A percentile compares a stretch with the other conserved stretches of the same genome.
Conservation (phyloP, 176 grass and related monocot genomes). For the Miscanthus lutarioriparius region DNA sequence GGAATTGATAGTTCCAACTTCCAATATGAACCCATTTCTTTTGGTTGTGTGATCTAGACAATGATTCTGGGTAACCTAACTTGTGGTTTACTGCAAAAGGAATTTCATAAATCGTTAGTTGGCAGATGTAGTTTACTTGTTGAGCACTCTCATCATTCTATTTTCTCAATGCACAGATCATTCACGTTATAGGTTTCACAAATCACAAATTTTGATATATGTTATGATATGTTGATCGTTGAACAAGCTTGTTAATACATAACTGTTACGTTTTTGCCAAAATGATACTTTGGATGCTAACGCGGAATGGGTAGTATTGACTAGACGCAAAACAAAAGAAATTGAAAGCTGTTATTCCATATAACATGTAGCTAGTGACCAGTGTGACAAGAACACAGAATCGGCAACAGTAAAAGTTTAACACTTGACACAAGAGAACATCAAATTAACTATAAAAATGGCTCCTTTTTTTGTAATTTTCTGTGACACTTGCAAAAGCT, state of each 20-base stretch:
- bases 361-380: neutral
- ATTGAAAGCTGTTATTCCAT: neutral
- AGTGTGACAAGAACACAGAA: neutral
- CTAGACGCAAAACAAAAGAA: neutral
- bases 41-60: neutral
- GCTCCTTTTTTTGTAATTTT: neutral
- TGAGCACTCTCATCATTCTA: neutral
- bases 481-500: neutral
- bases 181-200: conserved; percentile 5
- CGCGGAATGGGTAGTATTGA: neutral
- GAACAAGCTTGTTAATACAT: neutral
- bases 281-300: conserved; percentile 1
- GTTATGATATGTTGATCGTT: neutral
- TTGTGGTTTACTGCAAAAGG: neutral
- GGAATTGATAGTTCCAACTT: neutral
- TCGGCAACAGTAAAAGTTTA: neutral
- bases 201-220: conserved; percentile 10
- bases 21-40: neutral
- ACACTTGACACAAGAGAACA: neutral
- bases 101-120: neutral
- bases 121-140: neutral
- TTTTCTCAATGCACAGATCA: neutral
- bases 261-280: neutral
- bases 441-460: neutral
- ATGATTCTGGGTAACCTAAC: neutral